Base-by-base conservation (phyloP, 495 filamentous ascomycete species). In the Aspergillus diversus region DNA sequence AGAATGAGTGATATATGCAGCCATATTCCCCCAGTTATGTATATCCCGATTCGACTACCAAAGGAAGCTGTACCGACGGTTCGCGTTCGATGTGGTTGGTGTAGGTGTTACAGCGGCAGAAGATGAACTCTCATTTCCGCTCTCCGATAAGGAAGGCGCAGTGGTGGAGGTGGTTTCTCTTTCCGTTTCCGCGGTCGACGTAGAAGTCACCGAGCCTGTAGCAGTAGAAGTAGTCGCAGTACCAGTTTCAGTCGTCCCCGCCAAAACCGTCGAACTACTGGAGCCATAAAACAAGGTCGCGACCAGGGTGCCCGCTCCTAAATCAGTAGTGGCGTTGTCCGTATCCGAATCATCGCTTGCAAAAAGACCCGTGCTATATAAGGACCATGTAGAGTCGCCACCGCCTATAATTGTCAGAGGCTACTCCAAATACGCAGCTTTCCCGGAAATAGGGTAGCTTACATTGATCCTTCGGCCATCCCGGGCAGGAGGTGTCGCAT, bases 11-110 rank as follows among this genome's bases (percentile, higher is more conserved):
- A n/a, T n/a, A n/a, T n/a, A n/a, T n/a, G n/a, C n/a, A n/a, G 3
- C 7, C 39, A 27, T 43, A 43, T 8, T n/a, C 39, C 1, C 39
- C 4, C 6, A 43, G 2, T 27, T 27, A 27, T 27, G 2, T 27
- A 2, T 27, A 27, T n/a, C 3, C 5, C 4, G 12, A 11, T 5
- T 8, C 39, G n/a, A 50, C 11, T 17, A 50, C 47, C 47, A 59
- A 13, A 63, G 11, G 31, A 64, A 55, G 13, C 43, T 59, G 42
- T 49, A 60, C 12, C 62, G 62, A 4, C 62, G 62, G 39, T 34
- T 64, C 9, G 62, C 62, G 13, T 49, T 58, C n/a, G 57, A 59
- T 1, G 37, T 59, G 1, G 50, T 34, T 7, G 56, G 39, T 11
- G 50, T 60, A 31, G 62, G 50, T 5, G 51, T 43, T 0, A 53